phyloP scores from a whole-genome alignment of 139 green algal genomes.

The Chlamydomonas schloesseri region DNA sequence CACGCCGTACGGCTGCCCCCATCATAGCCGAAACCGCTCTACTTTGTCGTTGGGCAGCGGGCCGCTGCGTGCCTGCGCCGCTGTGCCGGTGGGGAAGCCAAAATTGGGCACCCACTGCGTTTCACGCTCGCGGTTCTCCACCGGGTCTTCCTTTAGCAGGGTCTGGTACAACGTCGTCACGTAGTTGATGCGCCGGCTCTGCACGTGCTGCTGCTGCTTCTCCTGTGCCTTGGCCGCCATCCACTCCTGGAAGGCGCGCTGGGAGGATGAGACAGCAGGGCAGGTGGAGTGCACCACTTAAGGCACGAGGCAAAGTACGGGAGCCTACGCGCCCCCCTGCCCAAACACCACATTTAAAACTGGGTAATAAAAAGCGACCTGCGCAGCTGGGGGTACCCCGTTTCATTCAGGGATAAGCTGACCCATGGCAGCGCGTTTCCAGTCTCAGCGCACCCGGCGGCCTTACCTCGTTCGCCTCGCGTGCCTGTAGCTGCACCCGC shows the following conservation, averaged over 20 bases:
- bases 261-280: too few relatives aligned
- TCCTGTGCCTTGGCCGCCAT: constrained; percentile 25
- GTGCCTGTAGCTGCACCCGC: constrained; percentile 13
- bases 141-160: constrained; percentile 22
- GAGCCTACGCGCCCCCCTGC: too few relatives aligned
- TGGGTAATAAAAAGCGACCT: too few relatives aligned
- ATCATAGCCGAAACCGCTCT: constrained; percentile 19
- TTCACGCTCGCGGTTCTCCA: constrained; percentile 21
- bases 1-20: too few relatives aligned
- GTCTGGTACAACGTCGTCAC: constrained; percentile 14
- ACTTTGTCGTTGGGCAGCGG: background rate
- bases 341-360: too few relatives aligned
- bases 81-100: too few relatives aligned
- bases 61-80: too few relatives aligned
- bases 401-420: too few relatives aligned
- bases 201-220: constrained; percentile 18
- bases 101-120: constrained; percentile 36
- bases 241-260: constrained; percentile 41
- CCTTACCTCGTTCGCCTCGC: constrained; percentile 18
- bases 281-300: too few relatives aligned
- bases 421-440: too few relatives aligned
- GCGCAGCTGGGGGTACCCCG: too few relatives aligned
- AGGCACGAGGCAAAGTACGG: too few relatives aligned
- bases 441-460: background rate
- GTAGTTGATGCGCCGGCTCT: background rate